These are phyloP conservation scores for Ascomycota sp. DNA, from an alignment of 2,329 filamentous ascomycete species.

Conservation along the genomic window DNA sequence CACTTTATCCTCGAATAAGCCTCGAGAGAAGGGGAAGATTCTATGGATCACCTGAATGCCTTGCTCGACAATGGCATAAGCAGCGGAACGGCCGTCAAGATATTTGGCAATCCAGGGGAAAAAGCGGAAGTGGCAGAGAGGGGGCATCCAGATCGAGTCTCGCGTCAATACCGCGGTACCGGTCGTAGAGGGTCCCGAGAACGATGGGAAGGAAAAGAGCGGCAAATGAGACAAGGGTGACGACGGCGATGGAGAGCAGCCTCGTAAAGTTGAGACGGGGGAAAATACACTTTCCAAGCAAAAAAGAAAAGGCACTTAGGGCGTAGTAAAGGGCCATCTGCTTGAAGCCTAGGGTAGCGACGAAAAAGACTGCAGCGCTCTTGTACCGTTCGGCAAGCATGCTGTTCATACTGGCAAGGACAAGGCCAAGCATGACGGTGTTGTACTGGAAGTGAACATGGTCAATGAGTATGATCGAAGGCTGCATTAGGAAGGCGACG, in stretches of 20 bases:
- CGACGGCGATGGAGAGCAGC: constrained; percentile 53
- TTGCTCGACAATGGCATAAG: constrained; percentile 61
- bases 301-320: constrained; percentile 76
- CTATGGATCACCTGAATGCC: constrained; percentile 69
- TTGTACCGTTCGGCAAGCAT: constrained; percentile 68
- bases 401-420: constrained; percentile 71
- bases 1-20: constrained; percentile 95
- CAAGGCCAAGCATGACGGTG: constrained; percentile 89
- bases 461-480: constrained; percentile 75
- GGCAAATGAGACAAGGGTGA: constrained; percentile 54
- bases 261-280: constrained; percentile 47
- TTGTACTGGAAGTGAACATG: constrained; percentile 98
- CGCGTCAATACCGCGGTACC: constrained; percentile 39
- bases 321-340: constrained; percentile 99
- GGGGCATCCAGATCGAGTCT: constrained; percentile 34
- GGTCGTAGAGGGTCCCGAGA: constrained; percentile 48
- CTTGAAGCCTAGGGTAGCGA: constrained; percentile 87
- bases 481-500: constrained; percentile 81
- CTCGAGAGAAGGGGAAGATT: constrained; percentile 91
- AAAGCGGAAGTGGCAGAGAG: constrained; percentile 41
- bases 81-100: constrained; percentile 42
- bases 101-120: constrained; percentile 36
- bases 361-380: constrained; percentile 88
- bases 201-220: constrained; percentile 59
- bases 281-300: constrained; percentile 69